Base-by-base conservation (phyloP, 1,284 basidiomycete species). In the Cystobasidium slooffiae region DNA sequence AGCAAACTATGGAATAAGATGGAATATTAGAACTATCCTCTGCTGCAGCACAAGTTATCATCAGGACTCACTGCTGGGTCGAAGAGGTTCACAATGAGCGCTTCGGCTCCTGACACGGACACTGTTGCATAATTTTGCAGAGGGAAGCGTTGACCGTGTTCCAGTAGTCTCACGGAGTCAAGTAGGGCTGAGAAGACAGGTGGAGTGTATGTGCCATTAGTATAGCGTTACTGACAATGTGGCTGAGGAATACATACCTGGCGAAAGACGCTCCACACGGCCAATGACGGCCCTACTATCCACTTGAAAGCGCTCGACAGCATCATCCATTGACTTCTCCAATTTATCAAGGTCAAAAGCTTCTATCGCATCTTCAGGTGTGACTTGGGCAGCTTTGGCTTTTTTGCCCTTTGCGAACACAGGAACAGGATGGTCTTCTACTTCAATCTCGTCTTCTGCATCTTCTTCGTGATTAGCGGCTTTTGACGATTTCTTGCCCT, bases 381-480 rank as follows among this genome's bases (percentile, higher is more conserved):
- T 72, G 16, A 64, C 20, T 31, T 73, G 62, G 10, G 70, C 70
- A 14, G 70, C 70, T 59, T 44, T 65, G 10, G 56, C 70, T 62
- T 73, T 73, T 58, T 66, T 66, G 8, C 70, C 63, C 58, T 73
- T n/a, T n/a, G 70, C 70, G 31, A 73, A 4, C 2, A 73, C 63
- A 37, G 70, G 70, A n/a, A 73, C 70, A 24, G 63, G 70, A 37
- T 65, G 63, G 24, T 73, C 62, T 49, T 66, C 63, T 9, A 73
- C 70, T 22, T 73, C 46, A 52, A 59, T 67, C 31, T 61, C 49
- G 91, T 73, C 70, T 10, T 73, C 70, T 91, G 56, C 67, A 18
- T 73, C 70, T 31, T 62, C 92, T 55, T 31, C 92, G 81, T 90
- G 88, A 79, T 96, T 84, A 79, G 94, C 87, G 81, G 94, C 82